These are phyloP conservation scores for Diaporthe citrichinensis DNA, from an alignment of 2,329 filamentous ascomycete species.

Conservation along the genomic window DNA sequence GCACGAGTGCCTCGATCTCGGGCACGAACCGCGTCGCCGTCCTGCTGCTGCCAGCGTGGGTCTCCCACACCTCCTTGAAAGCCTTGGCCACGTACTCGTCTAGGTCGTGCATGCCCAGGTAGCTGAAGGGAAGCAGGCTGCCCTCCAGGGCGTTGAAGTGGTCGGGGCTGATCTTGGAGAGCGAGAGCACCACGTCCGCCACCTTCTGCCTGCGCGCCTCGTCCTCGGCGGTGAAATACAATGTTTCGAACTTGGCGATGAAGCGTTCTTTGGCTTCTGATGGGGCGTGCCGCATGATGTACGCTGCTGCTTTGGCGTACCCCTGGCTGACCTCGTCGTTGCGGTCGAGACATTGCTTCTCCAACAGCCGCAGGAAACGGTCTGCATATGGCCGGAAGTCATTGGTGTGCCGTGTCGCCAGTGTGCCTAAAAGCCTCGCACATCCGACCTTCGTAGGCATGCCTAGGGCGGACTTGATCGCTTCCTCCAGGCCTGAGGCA, in stretches of 20 bases:
- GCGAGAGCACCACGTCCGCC: conserved; percentile 84
- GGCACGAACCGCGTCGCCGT: conserved; percentile 86
- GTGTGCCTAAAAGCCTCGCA: conserved; percentile 84
- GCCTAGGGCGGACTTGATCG: conserved; percentile 88
- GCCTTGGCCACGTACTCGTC: conserved; percentile 83
- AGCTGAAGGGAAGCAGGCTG: conserved; percentile 86
- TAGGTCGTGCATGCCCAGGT: conserved; percentile 87
- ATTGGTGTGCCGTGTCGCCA: conserved; percentile 84
- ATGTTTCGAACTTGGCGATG: conserved; percentile 68
- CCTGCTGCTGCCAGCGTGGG: conserved; percentile 88
- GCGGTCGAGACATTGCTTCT: conserved; percentile 87
- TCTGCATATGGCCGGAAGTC: conserved; percentile 83
- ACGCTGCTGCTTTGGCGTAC: conserved; percentile 89
- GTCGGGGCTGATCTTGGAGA: conserved; percentile 90
- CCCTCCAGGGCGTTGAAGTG: conserved; percentile 84
- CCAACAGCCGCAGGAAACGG: conserved; percentile 81
- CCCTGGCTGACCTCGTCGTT: conserved; percentile 94
- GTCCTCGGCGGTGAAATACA: conserved; percentile 89
- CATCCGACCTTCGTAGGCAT: conserved; percentile 96
- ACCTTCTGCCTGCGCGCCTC: conserved; percentile 81
- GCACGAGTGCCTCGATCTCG: conserved; percentile 82
- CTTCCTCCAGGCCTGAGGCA: conserved; percentile 78
- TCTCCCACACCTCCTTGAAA: conserved; percentile 90
- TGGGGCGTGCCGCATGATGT: conserved; percentile 76
- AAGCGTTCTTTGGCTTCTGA: conserved; percentile 66